Conservation (phyloP, 768 basidiomycete genomes). For the Macrolepiota dolichaula region DNA sequence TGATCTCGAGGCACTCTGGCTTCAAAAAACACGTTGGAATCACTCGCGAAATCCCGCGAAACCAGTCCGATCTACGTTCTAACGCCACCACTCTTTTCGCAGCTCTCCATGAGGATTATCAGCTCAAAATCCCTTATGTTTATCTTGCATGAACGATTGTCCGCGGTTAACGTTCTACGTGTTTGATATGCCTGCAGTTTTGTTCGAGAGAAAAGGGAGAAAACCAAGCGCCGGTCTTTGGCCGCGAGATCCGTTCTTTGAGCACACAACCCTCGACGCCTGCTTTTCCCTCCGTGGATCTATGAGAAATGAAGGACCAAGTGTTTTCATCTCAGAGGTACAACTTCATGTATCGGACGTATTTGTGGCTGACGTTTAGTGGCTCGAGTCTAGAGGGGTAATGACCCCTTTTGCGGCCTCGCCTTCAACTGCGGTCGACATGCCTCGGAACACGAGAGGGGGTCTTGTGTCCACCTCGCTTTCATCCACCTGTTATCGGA, state of each 20-base stretch:
- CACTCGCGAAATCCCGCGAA: not conserved
- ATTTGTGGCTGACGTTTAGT: not conserved
- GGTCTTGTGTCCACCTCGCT: not conserved
- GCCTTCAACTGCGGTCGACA: not conserved
- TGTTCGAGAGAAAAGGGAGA: not conserved
- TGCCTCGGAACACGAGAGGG: not conserved
- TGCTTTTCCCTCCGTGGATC: not conserved
- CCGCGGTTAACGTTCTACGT: not conserved
- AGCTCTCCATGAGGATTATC: not conserved
- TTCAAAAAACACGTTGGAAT: not conserved
- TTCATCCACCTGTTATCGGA: not conserved
- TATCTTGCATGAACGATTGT: not conserved
- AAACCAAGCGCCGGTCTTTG: not conserved
- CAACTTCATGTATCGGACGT: not conserved
- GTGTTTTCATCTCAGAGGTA: not conserved
- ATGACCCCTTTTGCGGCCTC: not conserved
- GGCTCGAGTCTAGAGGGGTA: not conserved
- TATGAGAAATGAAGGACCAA: not conserved
- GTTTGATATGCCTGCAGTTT: not conserved
- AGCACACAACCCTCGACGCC: not conserved
- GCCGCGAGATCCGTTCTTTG: not conserved
- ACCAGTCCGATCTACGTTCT: not conserved
- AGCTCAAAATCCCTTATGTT: not conserved
- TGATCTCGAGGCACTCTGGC: not conserved
- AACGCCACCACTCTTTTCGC: not conserved